phyloP scores from a whole-genome alignment of 768 basidiomycete genomes.

The Podaxis sp. region DNA sequence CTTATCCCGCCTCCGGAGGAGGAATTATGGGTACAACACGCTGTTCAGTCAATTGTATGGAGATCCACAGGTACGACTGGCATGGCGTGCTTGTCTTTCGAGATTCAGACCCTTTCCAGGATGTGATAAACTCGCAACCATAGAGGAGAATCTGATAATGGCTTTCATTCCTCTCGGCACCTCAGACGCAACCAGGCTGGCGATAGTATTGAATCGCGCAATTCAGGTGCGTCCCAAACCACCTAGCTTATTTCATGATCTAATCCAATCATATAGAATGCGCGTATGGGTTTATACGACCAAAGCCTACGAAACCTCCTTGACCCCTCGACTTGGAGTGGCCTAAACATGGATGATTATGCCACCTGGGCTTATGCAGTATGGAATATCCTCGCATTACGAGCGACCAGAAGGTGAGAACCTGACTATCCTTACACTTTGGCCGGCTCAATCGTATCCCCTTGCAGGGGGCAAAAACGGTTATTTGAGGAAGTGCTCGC shows the following conservation, averaged over 20 bases:
- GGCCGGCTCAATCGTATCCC: neutral
- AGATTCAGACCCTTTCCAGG: constrained; percentile 39
- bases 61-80: constrained; percentile 52
- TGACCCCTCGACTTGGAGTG: constrained; percentile 68
- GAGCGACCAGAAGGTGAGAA: constrained; percentile 65
- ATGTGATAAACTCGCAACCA: constrained; percentile 57
- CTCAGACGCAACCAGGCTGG: constrained; percentile 61
- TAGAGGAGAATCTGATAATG: constrained; percentile 70
- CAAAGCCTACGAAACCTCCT: constrained; percentile 62
- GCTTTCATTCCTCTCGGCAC: constrained; percentile 60
- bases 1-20: constrained; percentile 44
- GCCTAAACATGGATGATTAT: constrained; percentile 63
- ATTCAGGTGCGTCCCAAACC: constrained; percentile 47
- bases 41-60: constrained; percentile 76
- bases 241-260: constrained; percentile 10
- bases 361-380: constrained; percentile 71
- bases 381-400: constrained; percentile 73
- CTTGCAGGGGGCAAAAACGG: constrained; percentile 59
- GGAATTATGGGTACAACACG: constrained; percentile 72
- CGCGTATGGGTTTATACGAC: constrained; percentile 66
- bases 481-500: constrained; percentile 65
- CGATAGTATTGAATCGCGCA: constrained; percentile 62
- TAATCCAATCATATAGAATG: constrained; percentile 40
- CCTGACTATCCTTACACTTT: neutral
- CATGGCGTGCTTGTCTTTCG: neutral